phyloP scores from a whole-genome alignment of 371 early-diverging fungal genomes.

The Mucor indicus region DNA sequence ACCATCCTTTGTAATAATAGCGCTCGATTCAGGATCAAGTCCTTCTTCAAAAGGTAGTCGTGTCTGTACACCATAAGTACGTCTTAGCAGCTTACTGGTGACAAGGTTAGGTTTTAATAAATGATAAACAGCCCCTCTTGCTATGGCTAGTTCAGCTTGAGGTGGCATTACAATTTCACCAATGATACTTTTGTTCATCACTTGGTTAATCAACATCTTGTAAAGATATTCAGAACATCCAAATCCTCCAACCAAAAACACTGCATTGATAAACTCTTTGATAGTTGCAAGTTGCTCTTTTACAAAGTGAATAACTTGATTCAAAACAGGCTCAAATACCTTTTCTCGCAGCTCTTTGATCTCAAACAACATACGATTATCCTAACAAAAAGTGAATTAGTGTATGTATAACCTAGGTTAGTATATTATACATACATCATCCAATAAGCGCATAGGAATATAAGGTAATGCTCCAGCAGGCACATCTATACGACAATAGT shows the following conservation, averaged over 20 bases:
- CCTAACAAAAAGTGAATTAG: conserved; percentile 52
- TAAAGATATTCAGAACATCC: conserved; percentile 57
- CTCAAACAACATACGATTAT: conserved; percentile 47
- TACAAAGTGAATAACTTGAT: conserved; percentile 37
- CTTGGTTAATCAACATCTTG: conserved; percentile 39
- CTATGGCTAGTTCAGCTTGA: conserved; percentile 49
- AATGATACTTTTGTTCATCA: conserved; percentile 22
- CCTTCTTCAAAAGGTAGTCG: conserved; percentile 49
- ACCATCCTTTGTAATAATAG: conserved; percentile 44
- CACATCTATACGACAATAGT: conserved; percentile 28
- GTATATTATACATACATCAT: conserved; percentile 18
- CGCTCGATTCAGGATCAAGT: conserved; percentile 46
- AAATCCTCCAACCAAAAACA: conserved; percentile 63
- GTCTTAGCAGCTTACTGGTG: conserved; percentile 52
- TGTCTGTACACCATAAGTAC: conserved; percentile 58
- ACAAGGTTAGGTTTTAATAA: conserved; percentile 50
- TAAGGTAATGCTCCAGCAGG: conserved; percentile 19
- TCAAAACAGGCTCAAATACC: conserved; percentile 48
- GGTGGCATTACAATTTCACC: conserved; percentile 49
- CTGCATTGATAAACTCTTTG: conserved; percentile 35
- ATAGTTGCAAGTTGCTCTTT: conserved; percentile 42
- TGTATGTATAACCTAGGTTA: too few species aligned
- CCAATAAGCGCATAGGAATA: conserved; percentile 7
- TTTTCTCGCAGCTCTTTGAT: conserved; percentile 45
- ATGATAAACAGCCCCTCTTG: conserved; percentile 50